Base-by-base conservation (phyloP, 495 filamentous ascomycete species). In the Trypethelium eluteriae region DNA sequence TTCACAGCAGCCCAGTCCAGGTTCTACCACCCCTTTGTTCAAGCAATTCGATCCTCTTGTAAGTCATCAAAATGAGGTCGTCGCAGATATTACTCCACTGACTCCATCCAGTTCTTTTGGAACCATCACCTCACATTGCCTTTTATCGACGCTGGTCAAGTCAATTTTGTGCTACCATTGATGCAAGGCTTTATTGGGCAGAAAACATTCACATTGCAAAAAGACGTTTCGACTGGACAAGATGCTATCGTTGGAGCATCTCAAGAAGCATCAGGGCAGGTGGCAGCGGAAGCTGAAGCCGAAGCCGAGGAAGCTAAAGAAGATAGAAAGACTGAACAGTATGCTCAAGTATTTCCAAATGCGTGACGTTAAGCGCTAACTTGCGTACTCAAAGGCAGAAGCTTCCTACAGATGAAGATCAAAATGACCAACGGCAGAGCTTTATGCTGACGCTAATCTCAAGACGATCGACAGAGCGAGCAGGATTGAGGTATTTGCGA, bases 161-260 rank as follows among this genome's bases (percentile, higher is more conserved):
- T 84, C 64, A 79, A 78, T 2, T 84, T 94, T 69, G 81, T 91
- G 9, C 73, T 98, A 62, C 94, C 94, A 0, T 70, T 98, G 10
- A 89, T 97, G 77, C 93, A 97, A 79, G 94, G 94, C 4, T 98
- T 97, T 71, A 89, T 98, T 32, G 92, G 93, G 2, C 94, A 98
- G 75, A 79, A 85, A 71, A 82, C 86, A 18, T 97, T 98, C 73
- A 81, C 84, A 18, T 81, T 91, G 5, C 83, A 84, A 12, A 41
- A 72, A 72, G 73, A 66, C 25, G 65, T 57, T 36, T 68, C 47
- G 9, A 44, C 64, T 9, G 67, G 71, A n/a, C 67, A 72, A 18
- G 72, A 72, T 59, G 56, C 66, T 1, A 66, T 76, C 2, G 72
- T 74, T 25, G 74, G 72, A 49, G 70, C 73, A 9, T 63, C 36